Conservation (phyloP, 2,329 filamentous ascomycete genomes). For the Botrytis hyacinthi region DNA sequence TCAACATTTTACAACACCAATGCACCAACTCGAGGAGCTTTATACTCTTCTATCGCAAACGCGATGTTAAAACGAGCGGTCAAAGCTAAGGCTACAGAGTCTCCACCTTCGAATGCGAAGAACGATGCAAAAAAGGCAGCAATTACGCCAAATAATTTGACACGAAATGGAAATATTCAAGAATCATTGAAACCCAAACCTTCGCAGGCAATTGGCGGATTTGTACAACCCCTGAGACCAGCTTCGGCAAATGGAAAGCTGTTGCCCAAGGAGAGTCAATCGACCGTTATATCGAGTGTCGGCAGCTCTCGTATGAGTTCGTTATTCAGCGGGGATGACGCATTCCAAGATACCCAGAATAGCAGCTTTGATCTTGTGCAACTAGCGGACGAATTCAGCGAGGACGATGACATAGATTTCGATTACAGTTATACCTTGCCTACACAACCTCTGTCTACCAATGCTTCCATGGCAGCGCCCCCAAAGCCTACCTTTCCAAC, state of each 20-base stretch:
- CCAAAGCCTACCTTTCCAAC: conserved; percentile 48
- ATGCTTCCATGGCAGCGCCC: conserved; percentile 30
- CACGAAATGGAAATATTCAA: conserved; percentile 47
- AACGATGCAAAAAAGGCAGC: conserved; percentile 46
- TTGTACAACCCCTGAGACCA: conserved; percentile 32
- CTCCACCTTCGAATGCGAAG: conserved; percentile 29
- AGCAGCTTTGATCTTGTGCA: conserved; percentile 46
- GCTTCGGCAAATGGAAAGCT: conserved; percentile 31
- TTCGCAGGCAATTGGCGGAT: conserved; percentile 39
- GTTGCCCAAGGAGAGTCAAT: conserved; percentile 5
- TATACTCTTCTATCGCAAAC: conserved; percentile 37
- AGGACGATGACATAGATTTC: conserved; percentile 73
- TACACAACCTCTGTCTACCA: conserved; percentile 25
- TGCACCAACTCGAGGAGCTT: conserved; percentile 25
- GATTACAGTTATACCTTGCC: conserved; percentile 51
- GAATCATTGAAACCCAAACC: conserved; percentile 49
- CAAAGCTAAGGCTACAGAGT: conserved; percentile 25
- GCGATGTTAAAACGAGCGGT: conserved; percentile 40
- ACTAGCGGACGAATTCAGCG: conserved; percentile 83
- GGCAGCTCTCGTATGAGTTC: conserved; percentile 45
- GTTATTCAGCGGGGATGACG: conserved; percentile 44
- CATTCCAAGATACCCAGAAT: conserved; percentile 47
- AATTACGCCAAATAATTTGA: conserved; percentile 59
- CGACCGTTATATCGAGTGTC: conserved; percentile 16
- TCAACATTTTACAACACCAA: conserved; percentile 24